Conservation (phyloP, 2,329 filamentous ascomycete species). For the Aspergillus udagawae region DNA sequence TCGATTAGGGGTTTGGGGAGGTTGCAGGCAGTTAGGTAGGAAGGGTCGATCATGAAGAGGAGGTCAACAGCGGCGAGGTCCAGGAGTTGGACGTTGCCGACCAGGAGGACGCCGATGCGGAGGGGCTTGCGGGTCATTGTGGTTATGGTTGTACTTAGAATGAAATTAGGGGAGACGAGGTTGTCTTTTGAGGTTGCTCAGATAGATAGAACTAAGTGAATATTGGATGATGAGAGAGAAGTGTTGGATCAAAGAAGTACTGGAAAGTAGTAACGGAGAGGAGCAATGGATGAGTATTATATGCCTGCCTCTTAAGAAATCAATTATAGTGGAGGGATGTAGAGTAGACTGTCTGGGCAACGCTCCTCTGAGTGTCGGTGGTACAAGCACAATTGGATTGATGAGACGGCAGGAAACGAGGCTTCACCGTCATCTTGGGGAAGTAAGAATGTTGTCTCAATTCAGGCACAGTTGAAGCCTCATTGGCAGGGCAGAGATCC, state of each 20-base stretch:
- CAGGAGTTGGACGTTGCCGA: conserved; percentile 35
- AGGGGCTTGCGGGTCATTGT: conserved; percentile 10
- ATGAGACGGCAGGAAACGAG: neutral
- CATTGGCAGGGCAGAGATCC: neutral
- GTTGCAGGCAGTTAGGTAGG: conserved; percentile 24
- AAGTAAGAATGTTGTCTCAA: no score
- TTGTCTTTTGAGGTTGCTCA: neutral
- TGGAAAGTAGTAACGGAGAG: neutral
- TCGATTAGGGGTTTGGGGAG: conserved; percentile 28
- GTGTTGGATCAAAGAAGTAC: no score
- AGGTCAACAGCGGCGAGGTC: conserved; percentile 38
- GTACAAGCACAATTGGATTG: neutral
- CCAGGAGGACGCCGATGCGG: conserved; percentile 34
- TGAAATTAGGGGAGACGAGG: neutral
- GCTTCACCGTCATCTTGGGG: neutral
- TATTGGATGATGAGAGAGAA: neutral
- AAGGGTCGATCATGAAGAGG: conserved; percentile 33
- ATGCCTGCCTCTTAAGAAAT: neutral
- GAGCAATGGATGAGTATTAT: neutral
- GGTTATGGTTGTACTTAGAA: neutral
- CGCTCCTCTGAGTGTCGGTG: neutral
- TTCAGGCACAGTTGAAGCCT: neutral
- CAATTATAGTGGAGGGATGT: neutral
- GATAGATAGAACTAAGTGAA: neutral
- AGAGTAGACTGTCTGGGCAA: neutral